Conservation (phyloP, 1,139 yeast species). For the Taphrina populina region DNA sequence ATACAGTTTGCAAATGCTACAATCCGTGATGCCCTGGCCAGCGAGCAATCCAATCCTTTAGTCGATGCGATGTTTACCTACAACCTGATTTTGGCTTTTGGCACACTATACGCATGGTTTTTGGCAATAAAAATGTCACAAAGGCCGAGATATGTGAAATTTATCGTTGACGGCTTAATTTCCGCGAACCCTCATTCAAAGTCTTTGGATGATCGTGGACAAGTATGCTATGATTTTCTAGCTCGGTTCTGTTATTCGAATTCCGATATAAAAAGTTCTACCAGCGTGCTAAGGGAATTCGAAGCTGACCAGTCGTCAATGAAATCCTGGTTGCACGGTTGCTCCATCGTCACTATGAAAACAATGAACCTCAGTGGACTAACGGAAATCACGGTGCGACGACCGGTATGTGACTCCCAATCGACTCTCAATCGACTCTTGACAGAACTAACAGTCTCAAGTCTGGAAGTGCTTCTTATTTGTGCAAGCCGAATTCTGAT, state of each 20-base stretch:
- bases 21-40: constrained; percentile 43
- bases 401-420: constrained; percentile 79
- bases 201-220: constrained; percentile 54
- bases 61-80: constrained; percentile 54
- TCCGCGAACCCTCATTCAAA: constrained; percentile 49
- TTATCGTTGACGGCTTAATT: constrained; percentile 60
- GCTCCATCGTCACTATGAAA: constrained; percentile 58
- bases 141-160: constrained; percentile 61
- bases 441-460: constrained; percentile 6
- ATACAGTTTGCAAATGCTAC: constrained; percentile 68
- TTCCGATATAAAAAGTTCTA: constrained; percentile 48
- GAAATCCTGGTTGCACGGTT: constrained; percentile 64
- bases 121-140: constrained; percentile 61
- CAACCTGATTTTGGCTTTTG: constrained; percentile 62
- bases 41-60: constrained; percentile 48
- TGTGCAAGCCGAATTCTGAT: constrained; percentile 33
- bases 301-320: constrained; percentile 42
- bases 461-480: constrained; percentile 34
- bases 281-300: constrained; percentile 41
- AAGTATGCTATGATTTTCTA: constrained; percentile 68
- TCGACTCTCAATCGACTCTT: constrained; percentile 41
- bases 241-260: constrained; percentile 67
- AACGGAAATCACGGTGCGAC: constrained; percentile 55
- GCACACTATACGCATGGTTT: constrained; percentile 72
- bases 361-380: constrained; percentile 58